Base-by-base conservation (phyloP, 129 eudicot genomes). In the Cynara cardunculus region DNA sequence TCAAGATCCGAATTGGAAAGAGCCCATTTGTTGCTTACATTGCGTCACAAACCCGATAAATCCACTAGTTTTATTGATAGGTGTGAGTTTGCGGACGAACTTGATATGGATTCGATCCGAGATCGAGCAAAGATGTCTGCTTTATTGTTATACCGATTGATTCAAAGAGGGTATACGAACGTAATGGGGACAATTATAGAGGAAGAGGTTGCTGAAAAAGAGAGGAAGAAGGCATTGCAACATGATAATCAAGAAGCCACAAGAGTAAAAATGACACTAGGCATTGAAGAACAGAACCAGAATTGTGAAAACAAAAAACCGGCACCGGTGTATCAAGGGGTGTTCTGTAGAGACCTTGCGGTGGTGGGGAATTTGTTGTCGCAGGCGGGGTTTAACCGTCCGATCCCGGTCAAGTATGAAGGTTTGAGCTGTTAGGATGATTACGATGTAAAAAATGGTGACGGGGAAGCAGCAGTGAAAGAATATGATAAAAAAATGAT, bases 1-100 rank as follows among this genome's bases (percentile, higher is more conserved):
- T 89, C 98, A 1, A 81, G 96, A 69, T 93, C 99, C 24, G 99
- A 96, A 74, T 69, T 96, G 80, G 97, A 93, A 62, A 76, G 99
- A 69, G 98, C 99, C 0, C 97, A 96, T 91, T 85, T 96, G 85
- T 78, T 96, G 84, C 87, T 96, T 10, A 87, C 85, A 2, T 64
- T 96, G 61, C 91, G 90, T 69, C 99, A 96, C 84, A 96, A 93
- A 74, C 99, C 99, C 0, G 99, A 96, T 76, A 88, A 87, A 76
- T 89, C 99, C 9, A 83, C 81, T 9, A 73, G 90, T 7, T 96
- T 96, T 34, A 87, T 96, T 0, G 99, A 92, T 35, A 84, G 97
- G 79, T 96, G 98, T 8, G 99, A 96, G 81, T 88, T 96, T 7
- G 90, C 97, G 0, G 92, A 86, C 28, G 99, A 96, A 10, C 73